Evolutionary conservation across 768 basidiomycete genomes (phyloP), one percentile per base, ranked within the genome.

Genomic region (Hypholoma fasciculare): DNA sequence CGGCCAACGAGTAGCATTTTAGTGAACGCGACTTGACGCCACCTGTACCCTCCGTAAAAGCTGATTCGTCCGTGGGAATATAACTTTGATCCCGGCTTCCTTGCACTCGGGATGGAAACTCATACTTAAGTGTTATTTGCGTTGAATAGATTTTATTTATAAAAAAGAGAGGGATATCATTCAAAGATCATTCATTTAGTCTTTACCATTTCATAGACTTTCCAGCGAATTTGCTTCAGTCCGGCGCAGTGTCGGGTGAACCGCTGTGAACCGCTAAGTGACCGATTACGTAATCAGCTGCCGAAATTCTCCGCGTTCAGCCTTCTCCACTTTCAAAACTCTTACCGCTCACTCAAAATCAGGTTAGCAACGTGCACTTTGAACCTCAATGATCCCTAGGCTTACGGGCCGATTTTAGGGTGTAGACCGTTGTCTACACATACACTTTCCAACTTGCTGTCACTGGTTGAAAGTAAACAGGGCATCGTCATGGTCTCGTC

Each of bases 401-500:
- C 26, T 59, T 40, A n/a, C 44, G 26, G 26, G 9, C 48, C 51
- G 30, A 55, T 20, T 50, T 23, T 4, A 54, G 16, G 46, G 60
- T 62, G 62, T 62, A 52, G 61, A 66, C 67, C 66, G 56, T 64
- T 56, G 59, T 58, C 65, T 65, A 55, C 60, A 65, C 58, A 69
- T 67, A 66, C 23, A 23, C 63, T 69, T 69, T 63, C 63, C 65
- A 59, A 69, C 59, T 64, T 52, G 57, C 48, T 60, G 65, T 63
- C 62, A 61, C 62, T 61, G 70, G 73, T 71, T 70, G 66, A 68
- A 66, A 54, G 57, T 61, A 54, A 49, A 55, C 63, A 65, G 65
- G 65, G 65, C 71, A 68, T 61, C 63, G 66, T 61, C 64, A 91
- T 91, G 89, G 84, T 78, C 67, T 90, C 89, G 65, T 73, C 87